Evolutionary conservation across 305 asterid species (phyloP), one percentile per base, ranked within the genome.

Genomic region (Fraxinus velutina): DNA sequence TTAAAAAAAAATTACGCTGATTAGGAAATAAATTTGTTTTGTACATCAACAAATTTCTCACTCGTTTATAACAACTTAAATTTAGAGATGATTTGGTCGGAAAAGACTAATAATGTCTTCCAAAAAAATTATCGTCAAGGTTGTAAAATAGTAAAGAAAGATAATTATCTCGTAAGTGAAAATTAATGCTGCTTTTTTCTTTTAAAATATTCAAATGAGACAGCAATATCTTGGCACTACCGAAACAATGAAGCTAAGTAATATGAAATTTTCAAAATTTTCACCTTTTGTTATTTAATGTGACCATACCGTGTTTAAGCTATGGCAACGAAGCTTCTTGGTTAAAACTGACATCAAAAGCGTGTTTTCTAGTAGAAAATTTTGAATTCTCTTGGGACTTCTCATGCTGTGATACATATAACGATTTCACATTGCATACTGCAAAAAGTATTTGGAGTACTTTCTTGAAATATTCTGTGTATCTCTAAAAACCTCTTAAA

Each of bases 261-360:
- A 22, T 33, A 33, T 50, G 76, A 47, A 9, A 47, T 4, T 76
- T 27, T 6, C n/a, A 42, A 12, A 7, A 8, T 24, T 75, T 75
- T 27, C 6, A 29, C 27, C 39, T 74, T 8, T n/a, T 33, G 15
- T 36, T 29, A 52, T 64, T 78, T 17, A 9, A 73, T 12, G 5
- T 2, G 17, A 42, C n/a, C n/a, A 42, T 10, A 24, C 79, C 19
- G 22, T 83, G 83, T 71, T 76, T 81, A 72, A 32, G 78, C 79
- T 78, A 47, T 10, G 80, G 80, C 89, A 37, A 0, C 27, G 83
- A 62, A 85, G 79, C 85, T 85, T 82, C 81, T 76, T 70, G 57
- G 76, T 84, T 30, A 42, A 80, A 73, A 42, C 60, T 86, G 87
- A 85, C 86, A 83, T 87, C 89, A 87, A 84, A 68, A 84, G 76